Base-by-base conservation (phyloP, 192 early-diverging fungal species). In the Linnemannia elongata region DNA sequence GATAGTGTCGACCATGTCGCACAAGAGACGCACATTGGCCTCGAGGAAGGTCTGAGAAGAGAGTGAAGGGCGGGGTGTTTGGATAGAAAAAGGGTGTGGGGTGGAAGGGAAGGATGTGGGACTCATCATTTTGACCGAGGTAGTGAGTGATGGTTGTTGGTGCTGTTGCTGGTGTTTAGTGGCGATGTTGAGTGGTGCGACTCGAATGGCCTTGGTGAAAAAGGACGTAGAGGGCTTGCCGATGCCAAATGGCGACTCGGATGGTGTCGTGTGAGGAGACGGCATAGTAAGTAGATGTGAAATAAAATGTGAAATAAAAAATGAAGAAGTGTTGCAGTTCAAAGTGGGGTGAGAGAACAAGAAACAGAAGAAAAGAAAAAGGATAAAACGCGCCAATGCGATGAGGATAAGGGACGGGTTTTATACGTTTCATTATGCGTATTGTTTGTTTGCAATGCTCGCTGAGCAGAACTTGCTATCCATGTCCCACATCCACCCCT, bases 1-100 rank as follows among this genome's bases (percentile, higher is more conserved):
- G 35, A 69, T 75, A 41, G 24, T 81, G 75, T 86, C 84, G 20
- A 86, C 84, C 84, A 86, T 77, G 27, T 86, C 84, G 35, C 79
- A 86, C 33, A 86, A 47, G 38, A 72, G 24, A 13, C 78, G 78
- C 33, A 86, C 79, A 27, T 86, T 86, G 60, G 52, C 72, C 57
- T 86, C 78, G 5, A 86, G 57, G 9, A 55, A 20, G 0, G 84
- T 60, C n/a, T 77, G 74, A 0, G 83, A n/a, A 1, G 63, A 47
- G 5, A 33, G 22, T 18, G 57, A 5, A 27, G 72, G 30, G 66
- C 30, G 33, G 13, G 22, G n/a, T 66, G 60, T 66, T 13, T 66
- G 55, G 22, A 10, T 8, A 42, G 69, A 69, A 33, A 38, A 68
- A 20, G 27, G 39, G 49, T 70, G 55, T 10, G 10, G 12, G 27